Base-by-base conservation (phyloP, 2,329 filamentous ascomycete genomes). In the Aspergillus aculeatinus region DNA sequence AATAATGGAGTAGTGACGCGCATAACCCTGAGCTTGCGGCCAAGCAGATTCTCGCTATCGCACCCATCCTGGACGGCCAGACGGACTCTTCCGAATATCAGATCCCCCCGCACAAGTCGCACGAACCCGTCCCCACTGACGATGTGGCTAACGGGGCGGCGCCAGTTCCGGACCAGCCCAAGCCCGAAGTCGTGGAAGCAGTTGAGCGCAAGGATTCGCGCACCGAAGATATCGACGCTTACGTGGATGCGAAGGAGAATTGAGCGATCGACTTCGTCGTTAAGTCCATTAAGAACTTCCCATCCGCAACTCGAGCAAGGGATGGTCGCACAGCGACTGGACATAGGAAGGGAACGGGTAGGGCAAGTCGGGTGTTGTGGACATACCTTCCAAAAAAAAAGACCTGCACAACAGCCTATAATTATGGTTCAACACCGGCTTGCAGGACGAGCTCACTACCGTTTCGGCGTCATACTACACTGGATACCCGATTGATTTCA, bases 31-130 rank as follows among this genome's bases (percentile, higher is more conserved):
- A 89, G 66, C 83, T 89, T 65, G 88, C 92, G 70, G 83, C 85
- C 5, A 84, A 96, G 70, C 94, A 98, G 74, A 92, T 98, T 58
- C 82, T 96, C 68, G 83, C 89, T 25, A 92, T 98, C 60, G 90
- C 91, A 55, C 92, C 95, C 1, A 90, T 99, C 61, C 73, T 98
- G 27, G 85, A 86, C 44, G 93, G 92, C 33, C 92, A 96, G 74
- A 85, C 83, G 67, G 74, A 80, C 25, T 77, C 79, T 48, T 77
- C 82, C 57, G 79, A 82, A 73, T 84, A 84, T 66, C 73, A 83
- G 64, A 86, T 89, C 59, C 83, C 87, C 62, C 80, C 83, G 62
- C 78, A 79, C 57, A 61, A 57, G 39, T 14, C 47, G 29, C 48
- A 52, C 21, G 42, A 49, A 27, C 44, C 52, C 31, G 51, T 58